phyloP scores from a whole-genome alignment of 352 stramenopile species.

The Phytopythium helicoides region DNA sequence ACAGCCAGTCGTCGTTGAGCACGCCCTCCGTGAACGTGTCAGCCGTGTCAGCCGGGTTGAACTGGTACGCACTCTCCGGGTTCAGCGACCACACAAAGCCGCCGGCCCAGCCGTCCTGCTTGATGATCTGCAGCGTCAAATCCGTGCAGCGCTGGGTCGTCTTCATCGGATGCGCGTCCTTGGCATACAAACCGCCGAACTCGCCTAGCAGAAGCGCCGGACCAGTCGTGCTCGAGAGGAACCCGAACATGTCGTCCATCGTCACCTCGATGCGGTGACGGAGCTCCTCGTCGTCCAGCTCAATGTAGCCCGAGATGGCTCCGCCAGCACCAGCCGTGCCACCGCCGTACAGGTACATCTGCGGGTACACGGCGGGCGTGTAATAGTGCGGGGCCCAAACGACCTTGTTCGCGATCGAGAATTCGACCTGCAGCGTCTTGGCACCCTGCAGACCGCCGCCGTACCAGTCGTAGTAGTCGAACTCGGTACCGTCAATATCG shows the following conservation, averaged over 20 bases:
- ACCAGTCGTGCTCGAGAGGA: slow-evolving; percentile 39
- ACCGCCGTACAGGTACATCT: slow-evolving; percentile 57
- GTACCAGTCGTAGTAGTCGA: slow-evolving; percentile 45
- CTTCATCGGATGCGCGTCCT: slow-evolving; percentile 46
- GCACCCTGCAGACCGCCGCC: slow-evolving; percentile 46
- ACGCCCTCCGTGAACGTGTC: slow-evolving; percentile 47
- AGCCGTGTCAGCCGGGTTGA: slow-evolving; percentile 42
- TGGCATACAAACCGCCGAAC: slow-evolving; percentile 64
- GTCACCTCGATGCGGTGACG: slow-evolving; percentile 36
- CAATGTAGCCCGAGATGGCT: slow-evolving; percentile 31
- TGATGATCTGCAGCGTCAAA: slow-evolving; percentile 61
- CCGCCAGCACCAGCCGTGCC: slow-evolving; percentile 26
- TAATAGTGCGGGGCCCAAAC: slow-evolving; percentile 80
- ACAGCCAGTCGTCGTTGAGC: slow-evolving; percentile 52
- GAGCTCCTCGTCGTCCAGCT: slow-evolving; percentile 47
- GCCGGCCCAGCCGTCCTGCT: slow-evolving; percentile 39
- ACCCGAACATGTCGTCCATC: slow-evolving; percentile 72
- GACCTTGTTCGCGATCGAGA: slow-evolving; percentile 53
- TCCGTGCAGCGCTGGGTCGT: slow-evolving; percentile 62
- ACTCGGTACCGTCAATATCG: slow-evolving; percentile 32
- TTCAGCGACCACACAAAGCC: slow-evolving; percentile 78
- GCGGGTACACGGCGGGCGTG: slow-evolving; percentile 57
- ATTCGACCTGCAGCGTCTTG: slow-evolving; percentile 34
- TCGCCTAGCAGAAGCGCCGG: slow-evolving; percentile 56
- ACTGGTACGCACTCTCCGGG: slow-evolving; percentile 64